Percentiles rank a stretch among this genome's conserved stretches.
Conservation (phyloP, 2,329 filamentous ascomycete species). For the Diaporthe ampelina region DNA sequence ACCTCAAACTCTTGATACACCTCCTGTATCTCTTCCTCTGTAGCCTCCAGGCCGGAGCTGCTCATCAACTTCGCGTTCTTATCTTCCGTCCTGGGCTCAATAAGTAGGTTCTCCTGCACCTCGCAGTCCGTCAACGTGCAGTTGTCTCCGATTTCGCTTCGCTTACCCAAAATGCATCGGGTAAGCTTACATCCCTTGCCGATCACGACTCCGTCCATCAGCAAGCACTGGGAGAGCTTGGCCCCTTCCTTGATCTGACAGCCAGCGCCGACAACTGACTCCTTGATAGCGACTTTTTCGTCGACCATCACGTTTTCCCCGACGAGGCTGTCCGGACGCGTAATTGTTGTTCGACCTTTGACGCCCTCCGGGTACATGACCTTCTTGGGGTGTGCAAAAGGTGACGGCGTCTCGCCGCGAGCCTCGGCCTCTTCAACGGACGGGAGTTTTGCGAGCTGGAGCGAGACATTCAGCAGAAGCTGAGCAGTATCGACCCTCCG, state of each 20-base stretch:
- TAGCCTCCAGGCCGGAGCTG: slow-evolving; percentile 75
- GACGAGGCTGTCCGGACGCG: slow-evolving; percentile 84
- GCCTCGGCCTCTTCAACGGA: slow-evolving; percentile 74
- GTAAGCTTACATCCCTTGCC: slow-evolving; percentile 88
- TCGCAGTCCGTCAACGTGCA: slow-evolving; percentile 89
- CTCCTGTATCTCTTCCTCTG: slow-evolving; percentile 72
- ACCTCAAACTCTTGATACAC: slow-evolving; percentile 56
- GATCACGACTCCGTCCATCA: slow-evolving; percentile 93
- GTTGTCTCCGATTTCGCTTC: slow-evolving; percentile 86
- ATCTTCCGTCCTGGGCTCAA: slow-evolving; percentile 81
- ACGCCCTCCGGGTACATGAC: slow-evolving; percentile 87
- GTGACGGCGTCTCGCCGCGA: slow-evolving; percentile 66
- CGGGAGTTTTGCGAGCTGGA: slow-evolving; percentile 88
- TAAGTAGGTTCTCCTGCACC: slow-evolving; percentile 89
- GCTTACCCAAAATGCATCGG: slow-evolving; percentile 86
- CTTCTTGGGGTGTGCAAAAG: slow-evolving; percentile 84
- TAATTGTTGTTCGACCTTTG: slow-evolving; percentile 84
- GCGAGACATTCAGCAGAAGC: slow-evolving; percentile 83
- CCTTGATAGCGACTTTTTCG: slow-evolving; percentile 92
- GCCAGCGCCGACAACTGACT: slow-evolving; percentile 88
- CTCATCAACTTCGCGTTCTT: slow-evolving; percentile 78
- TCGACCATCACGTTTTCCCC: slow-evolving; percentile 91
- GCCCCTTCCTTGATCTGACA: slow-evolving; percentile 90
- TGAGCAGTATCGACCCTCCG: slow-evolving; percentile 90
- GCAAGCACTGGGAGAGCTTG: slow-evolving; percentile 85